Percentiles rank a stretch among this genome's conserved stretches.
These are phyloP conservation scores for Scorias spongiosa DNA, from an alignment of 2,329 filamentous ascomycete species.

Conservation along the genomic window DNA sequence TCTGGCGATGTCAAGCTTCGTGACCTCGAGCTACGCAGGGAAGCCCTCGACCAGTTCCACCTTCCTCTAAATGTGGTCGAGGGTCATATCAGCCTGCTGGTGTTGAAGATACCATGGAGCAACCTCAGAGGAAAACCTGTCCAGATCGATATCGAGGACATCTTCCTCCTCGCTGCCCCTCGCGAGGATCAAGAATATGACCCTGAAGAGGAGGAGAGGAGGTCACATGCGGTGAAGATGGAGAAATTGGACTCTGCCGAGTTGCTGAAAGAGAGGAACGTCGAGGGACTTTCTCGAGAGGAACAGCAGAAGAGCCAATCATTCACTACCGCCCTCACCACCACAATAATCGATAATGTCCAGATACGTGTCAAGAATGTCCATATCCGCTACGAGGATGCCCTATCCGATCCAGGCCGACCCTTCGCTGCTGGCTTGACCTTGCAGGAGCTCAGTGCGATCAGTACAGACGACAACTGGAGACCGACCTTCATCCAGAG, in stretches of 20 bases:
- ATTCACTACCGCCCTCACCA: constrained; percentile 87
- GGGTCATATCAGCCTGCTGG: constrained; percentile 83
- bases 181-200: constrained; percentile 92
- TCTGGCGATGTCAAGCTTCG: constrained; percentile 92
- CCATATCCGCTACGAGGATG: constrained; percentile 94
- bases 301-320: constrained; percentile 97
- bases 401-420: constrained; percentile 84
- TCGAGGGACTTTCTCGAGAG: constrained; percentile 85
- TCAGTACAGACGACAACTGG: constrained; percentile 93
- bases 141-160: constrained; percentile 89
- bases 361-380: constrained; percentile 98
- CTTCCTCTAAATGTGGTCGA: constrained; percentile 93
- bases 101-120: constrained; percentile 90
- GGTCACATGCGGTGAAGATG: constrained; percentile 89
- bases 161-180: constrained; percentile 85
- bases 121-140: constrained; percentile 90
- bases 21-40: constrained; percentile 79
- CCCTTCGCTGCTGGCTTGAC: constrained; percentile 89
- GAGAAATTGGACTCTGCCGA: constrained; percentile 96
- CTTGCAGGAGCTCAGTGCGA: constrained; percentile 87
- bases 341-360: constrained; percentile 95
- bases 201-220: constrained; percentile 75
- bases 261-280: constrained; percentile 76
- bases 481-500: constrained; percentile 91
- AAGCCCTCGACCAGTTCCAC: constrained; percentile 93